A percentile compares a stretch with the other conserved stretches of the same genome.
phyloP scores from a whole-genome alignment of 768 basidiomycete genomes.

The Dacryopinax primogenitus region DNA sequence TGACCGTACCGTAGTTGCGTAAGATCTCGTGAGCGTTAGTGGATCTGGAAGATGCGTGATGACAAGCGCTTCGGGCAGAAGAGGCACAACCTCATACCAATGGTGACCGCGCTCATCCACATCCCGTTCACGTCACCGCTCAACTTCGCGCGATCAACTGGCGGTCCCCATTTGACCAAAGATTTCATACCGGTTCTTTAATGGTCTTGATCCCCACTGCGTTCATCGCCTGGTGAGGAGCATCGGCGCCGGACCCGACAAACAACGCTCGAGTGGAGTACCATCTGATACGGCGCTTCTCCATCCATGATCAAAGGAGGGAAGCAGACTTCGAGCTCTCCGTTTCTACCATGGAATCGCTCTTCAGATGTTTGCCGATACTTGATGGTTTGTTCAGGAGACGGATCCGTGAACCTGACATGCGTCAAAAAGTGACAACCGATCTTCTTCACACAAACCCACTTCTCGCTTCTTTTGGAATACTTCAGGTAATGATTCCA shows the following conservation, averaged over 20 bases:
- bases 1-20: conserved; percentile 25
- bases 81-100: conserved; percentile 11
- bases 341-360: not conserved
- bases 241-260: not conserved
- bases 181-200: not conserved
- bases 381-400: not conserved
- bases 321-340: conserved; percentile 1
- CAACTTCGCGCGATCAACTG: not conserved
- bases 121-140: conserved; percentile 11
- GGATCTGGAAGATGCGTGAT: conserved; percentile 21
- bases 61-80: conserved; percentile 14
- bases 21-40: conserved; percentile 21
- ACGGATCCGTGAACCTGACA: not conserved
- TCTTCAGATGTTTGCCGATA: not conserved
- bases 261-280: not conserved
- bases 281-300: not conserved
- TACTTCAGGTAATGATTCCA: conserved; percentile 36
- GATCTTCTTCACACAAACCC: conserved; percentile 3
- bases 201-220: not conserved
- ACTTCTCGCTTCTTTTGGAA: conserved; percentile 32
- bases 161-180: not conserved
- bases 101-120: conserved; percentile 12
- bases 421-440: not conserved
- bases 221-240: not conserved
- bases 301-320: not conserved